A percentile compares a stretch with the other conserved stretches of the same genome.
These are phyloP conservation scores for Candida maesae DNA, from an alignment of 805 yeast genomes.

Conservation along the genomic window DNA sequence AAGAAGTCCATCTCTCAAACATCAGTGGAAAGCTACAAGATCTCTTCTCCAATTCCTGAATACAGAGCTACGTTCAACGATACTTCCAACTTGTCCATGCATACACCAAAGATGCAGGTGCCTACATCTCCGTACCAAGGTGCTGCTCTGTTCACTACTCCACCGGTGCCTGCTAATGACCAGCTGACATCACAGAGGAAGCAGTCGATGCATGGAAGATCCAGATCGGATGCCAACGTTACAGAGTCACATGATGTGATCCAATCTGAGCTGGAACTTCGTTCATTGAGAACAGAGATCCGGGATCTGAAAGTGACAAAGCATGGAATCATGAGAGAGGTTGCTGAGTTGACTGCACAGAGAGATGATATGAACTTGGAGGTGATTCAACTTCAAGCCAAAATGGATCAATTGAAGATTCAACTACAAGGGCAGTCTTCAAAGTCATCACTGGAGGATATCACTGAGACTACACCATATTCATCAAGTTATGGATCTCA, in stretches of 20 bases:
- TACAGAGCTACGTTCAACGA: constrained; percentile 9
- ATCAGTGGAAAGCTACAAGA: constrained; percentile 22
- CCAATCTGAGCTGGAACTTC: constrained; percentile 34
- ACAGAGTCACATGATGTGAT: constrained; percentile 19
- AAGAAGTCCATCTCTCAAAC: constrained; percentile 25
- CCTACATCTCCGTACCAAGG: constrained; percentile 19
- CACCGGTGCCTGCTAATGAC: constrained; percentile 22
- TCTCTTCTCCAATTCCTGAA: constrained; percentile 24
- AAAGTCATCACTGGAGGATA: constrained; percentile 10
- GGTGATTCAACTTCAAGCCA: constrained; percentile 10
- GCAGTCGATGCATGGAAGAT: constrained; percentile 15
- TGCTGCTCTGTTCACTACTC: constrained; percentile 27
- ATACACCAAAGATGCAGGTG: constrained; percentile 14
- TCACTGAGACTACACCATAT: constrained; percentile 1
- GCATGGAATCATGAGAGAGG: constrained; percentile 43
- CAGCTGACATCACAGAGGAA: constrained; percentile 5
- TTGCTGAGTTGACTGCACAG: constrained; percentile 44
- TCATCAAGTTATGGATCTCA: constrained; percentile 1
- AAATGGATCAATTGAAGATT: constrained; percentile 21
- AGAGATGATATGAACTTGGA: constrained; percentile 47
- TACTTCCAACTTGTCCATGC: not conserved
- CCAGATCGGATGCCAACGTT: constrained; percentile 18
- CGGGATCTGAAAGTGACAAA: constrained; percentile 39
- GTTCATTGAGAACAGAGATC: constrained; percentile 40
- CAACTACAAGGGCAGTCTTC: constrained; percentile 11